Evolutionary conservation across 331 rosid genomes (phyloP).

Genomic region (Telfairia occidentalis): DNA sequence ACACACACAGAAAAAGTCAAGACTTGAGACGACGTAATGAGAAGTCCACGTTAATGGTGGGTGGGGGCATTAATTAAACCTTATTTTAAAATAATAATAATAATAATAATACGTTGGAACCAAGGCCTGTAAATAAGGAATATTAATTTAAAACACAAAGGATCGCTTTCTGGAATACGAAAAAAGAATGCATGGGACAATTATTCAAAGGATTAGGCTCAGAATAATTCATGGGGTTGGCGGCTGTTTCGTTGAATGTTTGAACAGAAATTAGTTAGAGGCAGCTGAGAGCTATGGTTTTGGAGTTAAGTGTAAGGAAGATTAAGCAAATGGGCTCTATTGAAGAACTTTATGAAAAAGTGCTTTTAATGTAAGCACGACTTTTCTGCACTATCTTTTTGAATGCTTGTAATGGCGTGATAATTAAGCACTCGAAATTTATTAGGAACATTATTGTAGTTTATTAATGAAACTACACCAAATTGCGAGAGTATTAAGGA

Average conservation of each 20-base stretch:
- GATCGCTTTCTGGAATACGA: not conserved
- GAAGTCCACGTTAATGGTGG: not conserved
- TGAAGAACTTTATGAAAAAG: not conserved
- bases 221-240: slow-evolving; percentile 8
- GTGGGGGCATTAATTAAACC: not conserved
- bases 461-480: not conserved
- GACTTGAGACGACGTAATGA: not conserved
- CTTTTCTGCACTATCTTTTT: not conserved
- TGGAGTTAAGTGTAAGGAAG: slow-evolving; percentile 19
- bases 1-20: not conserved
- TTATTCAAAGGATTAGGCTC: not conserved
- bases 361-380: not conserved
- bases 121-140: not conserved
- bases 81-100: not conserved
- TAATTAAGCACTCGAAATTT: not conserved
- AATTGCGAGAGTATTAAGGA: no score
- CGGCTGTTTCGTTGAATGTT: slow-evolving; percentile 5
- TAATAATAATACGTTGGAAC: not conserved
- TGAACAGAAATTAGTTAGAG: not conserved
- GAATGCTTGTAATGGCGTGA: not conserved
- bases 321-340: not conserved
- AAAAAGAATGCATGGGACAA: not conserved
- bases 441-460: not conserved
- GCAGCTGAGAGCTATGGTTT: not conserved
- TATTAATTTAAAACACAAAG: not conserved